These are phyloP conservation scores for Vitellaria paradoxa DNA, from an alignment of 179 eudicot species.

Conservation along the genomic window DNA sequence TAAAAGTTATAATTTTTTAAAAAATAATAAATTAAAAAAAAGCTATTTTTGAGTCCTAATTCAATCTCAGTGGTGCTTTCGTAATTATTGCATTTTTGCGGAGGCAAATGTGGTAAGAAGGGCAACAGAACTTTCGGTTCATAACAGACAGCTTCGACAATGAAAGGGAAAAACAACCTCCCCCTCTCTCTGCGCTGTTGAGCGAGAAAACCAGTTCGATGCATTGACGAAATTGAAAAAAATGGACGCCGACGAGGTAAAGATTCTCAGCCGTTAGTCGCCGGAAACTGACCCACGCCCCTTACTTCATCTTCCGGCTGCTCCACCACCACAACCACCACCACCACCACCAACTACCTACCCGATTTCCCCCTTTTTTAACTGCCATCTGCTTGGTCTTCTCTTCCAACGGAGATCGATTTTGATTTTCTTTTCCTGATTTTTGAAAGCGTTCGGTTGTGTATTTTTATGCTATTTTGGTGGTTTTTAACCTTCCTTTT, in stretches of 20 bases:
- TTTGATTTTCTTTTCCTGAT: slow-evolving; percentile 6
- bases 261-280: slow-evolving; percentile 1
- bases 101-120: slow-evolving; percentile 21
- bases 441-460: background rate
- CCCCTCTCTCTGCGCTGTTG: background rate
- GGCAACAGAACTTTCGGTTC: slow-evolving; percentile 45
- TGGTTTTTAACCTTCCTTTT: slow-evolving; percentile 6
- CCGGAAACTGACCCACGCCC: background rate
- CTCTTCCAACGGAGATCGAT: background rate
- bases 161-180: slow-evolving; percentile 23
- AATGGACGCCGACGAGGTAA: slow-evolving; percentile 40
- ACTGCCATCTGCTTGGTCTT: slow-evolving; percentile 6
- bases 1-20: no score
- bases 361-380: slow-evolving; percentile 4
- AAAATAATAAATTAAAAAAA: no score
- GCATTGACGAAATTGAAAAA: background rate
- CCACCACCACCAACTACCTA: slow-evolving; percentile 16
- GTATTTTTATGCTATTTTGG: background rate
- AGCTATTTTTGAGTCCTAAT: no score
- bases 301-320: background rate
- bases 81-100: background rate
- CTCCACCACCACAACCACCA: background rate
- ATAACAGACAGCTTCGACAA: slow-evolving; percentile 64
- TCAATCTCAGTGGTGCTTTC: slow-evolving; percentile 19
- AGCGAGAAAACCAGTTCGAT: slow-evolving; percentile 8